Evolutionary conservation across 2,329 filamentous ascomycete species (phyloP).

Genomic region (Ilyonectria mors-panacis): DNA sequence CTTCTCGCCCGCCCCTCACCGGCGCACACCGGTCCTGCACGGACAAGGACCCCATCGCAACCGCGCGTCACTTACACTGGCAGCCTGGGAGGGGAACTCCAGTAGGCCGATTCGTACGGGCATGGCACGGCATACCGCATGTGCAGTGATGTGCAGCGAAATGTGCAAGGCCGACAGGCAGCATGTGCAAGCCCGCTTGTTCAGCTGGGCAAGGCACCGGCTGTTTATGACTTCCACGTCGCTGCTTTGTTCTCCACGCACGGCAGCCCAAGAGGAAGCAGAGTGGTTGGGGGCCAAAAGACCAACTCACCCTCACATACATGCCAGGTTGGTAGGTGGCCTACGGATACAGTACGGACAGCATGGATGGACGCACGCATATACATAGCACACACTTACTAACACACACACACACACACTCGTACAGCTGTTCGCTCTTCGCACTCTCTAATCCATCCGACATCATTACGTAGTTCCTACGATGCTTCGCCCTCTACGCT

Average conservation of each 20-base stretch:
- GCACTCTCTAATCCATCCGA: background rate
- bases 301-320: background rate
- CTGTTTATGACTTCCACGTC: background rate
- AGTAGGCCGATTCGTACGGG: background rate
- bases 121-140: conserved; percentile 5
- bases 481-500: background rate
- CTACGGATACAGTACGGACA: background rate
- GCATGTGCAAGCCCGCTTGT: conserved; percentile 19
- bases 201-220: conserved; percentile 13
- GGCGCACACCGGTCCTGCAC: background rate
- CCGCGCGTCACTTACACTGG: conserved; percentile 12
- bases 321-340: too few species aligned
- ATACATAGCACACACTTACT: background rate
- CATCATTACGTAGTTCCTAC: conserved; percentile 3
- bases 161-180: conserved; percentile 7
- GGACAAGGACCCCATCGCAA: conserved; percentile 2
- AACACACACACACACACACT: background rate
- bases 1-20: background rate
- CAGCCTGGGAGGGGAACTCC: background rate
- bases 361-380: background rate
- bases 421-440: background rate
- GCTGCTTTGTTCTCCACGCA: background rate
- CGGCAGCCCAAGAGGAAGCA: background rate
- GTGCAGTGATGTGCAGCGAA: background rate
- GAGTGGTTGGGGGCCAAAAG: background rate